phyloP scores from a whole-genome alignment of 2,329 filamentous ascomycete species.

The Fusarium sp. region DNA sequence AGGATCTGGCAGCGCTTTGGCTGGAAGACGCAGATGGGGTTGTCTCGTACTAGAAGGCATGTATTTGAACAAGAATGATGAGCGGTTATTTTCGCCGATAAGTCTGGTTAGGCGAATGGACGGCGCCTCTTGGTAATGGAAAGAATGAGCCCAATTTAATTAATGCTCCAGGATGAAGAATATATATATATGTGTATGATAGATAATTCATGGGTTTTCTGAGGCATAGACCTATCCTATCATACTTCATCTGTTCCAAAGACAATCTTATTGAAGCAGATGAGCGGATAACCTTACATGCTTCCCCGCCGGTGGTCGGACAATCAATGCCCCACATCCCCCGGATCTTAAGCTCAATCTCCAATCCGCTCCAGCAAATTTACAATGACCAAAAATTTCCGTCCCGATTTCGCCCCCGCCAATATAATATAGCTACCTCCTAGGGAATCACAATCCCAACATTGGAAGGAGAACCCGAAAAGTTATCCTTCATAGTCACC shows the following conservation, averaged over 20 bases:
- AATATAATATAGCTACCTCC: conserved; percentile 5
- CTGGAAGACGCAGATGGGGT: conserved; percentile 72
- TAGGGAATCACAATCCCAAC: conserved; percentile 21
- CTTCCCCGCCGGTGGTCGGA: conserved; percentile 42
- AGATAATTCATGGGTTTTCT: conserved; percentile 2
- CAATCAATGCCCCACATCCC: conserved; percentile 41
- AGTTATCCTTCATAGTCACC: conserved; percentile 35
- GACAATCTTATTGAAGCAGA: background rate
- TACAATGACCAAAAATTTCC: conserved; percentile 51
- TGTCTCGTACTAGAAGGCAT: conserved; percentile 54
- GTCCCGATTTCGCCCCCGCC: conserved; percentile 49
- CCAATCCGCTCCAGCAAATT: conserved; percentile 55
- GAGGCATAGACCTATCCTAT: background rate
- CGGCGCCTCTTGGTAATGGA: conserved; percentile 37
- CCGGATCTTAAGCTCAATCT: conserved; percentile 41
- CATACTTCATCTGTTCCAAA: background rate
- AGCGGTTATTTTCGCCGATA: conserved; percentile 24
- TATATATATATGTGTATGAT: background rate
- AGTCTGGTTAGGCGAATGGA: conserved; percentile 26
- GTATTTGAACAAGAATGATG: conserved; percentile 34
- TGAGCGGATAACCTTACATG: background rate
- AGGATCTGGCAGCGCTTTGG: conserved; percentile 79
- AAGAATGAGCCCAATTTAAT: conserved; percentile 22
- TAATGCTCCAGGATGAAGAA: conserved; percentile 2
- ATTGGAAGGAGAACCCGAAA: conserved; percentile 21